Base-by-base conservation (phyloP, 495 filamentous ascomycete genomes). In the Penicillium diatomitis region DNA sequence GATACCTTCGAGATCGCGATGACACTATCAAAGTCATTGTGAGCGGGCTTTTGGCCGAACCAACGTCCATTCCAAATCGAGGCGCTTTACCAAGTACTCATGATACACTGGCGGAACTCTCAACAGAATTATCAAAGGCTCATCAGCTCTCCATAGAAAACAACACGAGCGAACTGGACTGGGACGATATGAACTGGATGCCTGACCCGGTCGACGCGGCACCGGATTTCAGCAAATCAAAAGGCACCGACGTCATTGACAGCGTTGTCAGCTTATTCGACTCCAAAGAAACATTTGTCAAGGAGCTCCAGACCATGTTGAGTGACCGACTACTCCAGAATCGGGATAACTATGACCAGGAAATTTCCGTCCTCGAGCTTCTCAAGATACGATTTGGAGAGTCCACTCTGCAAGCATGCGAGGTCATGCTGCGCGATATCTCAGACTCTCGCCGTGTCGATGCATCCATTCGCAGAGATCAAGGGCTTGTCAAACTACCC, bases 401-500 rank as follows among this genome's bases (percentile, higher is more conserved):
- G 54, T 75, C 80, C 4, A 78, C 84, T 6, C 71, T 96, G 38
- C 92, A 97, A 61, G 83, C 84, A 38, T 95, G 88, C 67, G 89
- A 97, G 58, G 92, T 99, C 49, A 99, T 99, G 92, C 77, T 97
- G 30, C 84, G 83, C 41, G 92, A 99, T 67, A 84, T 97, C n/a
- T 76, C 83, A 41, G 90, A 96, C 57, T 96, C 90, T 8, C 74
- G 78, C 40, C 77, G 81, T 40, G 77, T 92, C 41, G 82, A 95
- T 57, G 58, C 67, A 29, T 63, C 72, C 29, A 86, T 95, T 32
- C 66, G 79, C 10, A 74, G 72, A 32, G 75, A 76, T 31, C 61
- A 70, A 69, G 67, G 55, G 41, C 60, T 61, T 51, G 52, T 38
- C 10, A 49, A 48, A 37, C 47, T 46, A 31, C 29, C 8, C 34